These are phyloP conservation scores for Colletotrichum sp. DNA, from an alignment of 2,329 filamentous ascomycete species.

Conservation along the genomic window DNA sequence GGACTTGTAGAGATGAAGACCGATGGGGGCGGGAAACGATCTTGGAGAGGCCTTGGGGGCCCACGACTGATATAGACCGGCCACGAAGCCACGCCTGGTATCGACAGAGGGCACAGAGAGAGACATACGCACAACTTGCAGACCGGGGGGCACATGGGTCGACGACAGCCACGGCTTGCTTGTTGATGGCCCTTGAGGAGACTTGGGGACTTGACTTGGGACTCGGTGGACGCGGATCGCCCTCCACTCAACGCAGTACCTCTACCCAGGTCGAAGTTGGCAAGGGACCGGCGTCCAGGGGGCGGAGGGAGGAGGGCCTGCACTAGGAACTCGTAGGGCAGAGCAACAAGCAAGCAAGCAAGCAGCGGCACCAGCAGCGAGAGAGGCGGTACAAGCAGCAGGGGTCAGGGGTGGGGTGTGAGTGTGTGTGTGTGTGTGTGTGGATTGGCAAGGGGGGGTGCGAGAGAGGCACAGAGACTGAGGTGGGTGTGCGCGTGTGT, in stretches of 20 bases:
- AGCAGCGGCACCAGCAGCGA: background rate
- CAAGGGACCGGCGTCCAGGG: constrained; percentile 10
- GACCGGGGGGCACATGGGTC: constrained; percentile 14
- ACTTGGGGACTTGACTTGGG: constrained; percentile 3
- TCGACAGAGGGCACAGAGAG: background rate
- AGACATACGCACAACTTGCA: constrained; percentile 5
- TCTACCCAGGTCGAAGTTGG: background rate
- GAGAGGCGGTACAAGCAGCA: constrained; percentile 16
- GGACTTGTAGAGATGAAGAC: constrained; percentile 6
- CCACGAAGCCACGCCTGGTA: constrained; percentile 8
- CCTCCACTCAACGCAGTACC: background rate
- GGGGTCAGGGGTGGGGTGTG: background rate
- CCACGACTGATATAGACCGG: constrained; percentile 24
- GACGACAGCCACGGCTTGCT: background rate
- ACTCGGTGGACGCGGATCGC: constrained; percentile 13
- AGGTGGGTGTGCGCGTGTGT: background rate
- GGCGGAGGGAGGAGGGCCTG: background rate
- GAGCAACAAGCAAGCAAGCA: constrained; percentile 18
- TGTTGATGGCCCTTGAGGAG: constrained; percentile 1
- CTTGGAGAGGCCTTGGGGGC: constrained; percentile 17
- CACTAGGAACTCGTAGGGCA: constrained; percentile 17
- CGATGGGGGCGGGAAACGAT: constrained; percentile 20
- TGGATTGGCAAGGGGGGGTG: background rate
- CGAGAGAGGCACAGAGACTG: background rate
- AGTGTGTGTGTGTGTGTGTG: background rate